Evolutionary conservation across 2,329 filamentous ascomycete species (phyloP), one percentile per base, ranked within the genome.

Genomic region (Pseudodiploospora longispora): DNA sequence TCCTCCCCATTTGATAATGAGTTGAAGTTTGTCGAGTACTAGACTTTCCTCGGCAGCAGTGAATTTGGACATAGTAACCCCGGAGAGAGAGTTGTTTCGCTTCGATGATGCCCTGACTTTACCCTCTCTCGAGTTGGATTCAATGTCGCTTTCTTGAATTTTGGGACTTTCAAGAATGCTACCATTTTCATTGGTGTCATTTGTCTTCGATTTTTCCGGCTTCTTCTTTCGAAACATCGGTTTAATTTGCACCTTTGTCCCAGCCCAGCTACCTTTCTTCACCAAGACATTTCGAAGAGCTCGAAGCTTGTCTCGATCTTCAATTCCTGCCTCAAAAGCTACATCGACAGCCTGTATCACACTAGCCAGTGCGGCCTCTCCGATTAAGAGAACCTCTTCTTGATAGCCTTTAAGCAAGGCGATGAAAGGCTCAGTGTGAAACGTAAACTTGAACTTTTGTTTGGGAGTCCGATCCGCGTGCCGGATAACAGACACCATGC

Each of bases 381-480:
- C 91, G 52, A 95, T 93, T 27, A 98, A 76, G 2, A 98, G 74
- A 1, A 98, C 93, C 61, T 98, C 93, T 64, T 97, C 91, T 57
- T 95, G 87, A 57, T 98, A 91, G 0, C 93, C 93, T 60, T 91
- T 95, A 36, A 98, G 77, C 4, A 98, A 74, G 51, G 95, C 87
- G 50, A 98, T 90, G 58, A 98, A 98, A 0, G 93, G 93, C 50
- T 90, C 87, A 0, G 89, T 95, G 59, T 98, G 93, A 56, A 98
- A 97, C 0, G 93, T 98, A 58, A 97, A 98, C 62, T 98, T 98
- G 74, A 96, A 96, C 62, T 98, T 98, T 58, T 98, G 93, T 67
- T 98, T 98, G 3, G 93, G 93, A 1, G 93, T 98, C 45, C 93
- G 84, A 67, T 98, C 93, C 3, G 94, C 94, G 64, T 98, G 93